Evolutionary conservation across 2,329 filamentous ascomycete genomes (phyloP).

Genomic region (Curvularia lunata): DNA sequence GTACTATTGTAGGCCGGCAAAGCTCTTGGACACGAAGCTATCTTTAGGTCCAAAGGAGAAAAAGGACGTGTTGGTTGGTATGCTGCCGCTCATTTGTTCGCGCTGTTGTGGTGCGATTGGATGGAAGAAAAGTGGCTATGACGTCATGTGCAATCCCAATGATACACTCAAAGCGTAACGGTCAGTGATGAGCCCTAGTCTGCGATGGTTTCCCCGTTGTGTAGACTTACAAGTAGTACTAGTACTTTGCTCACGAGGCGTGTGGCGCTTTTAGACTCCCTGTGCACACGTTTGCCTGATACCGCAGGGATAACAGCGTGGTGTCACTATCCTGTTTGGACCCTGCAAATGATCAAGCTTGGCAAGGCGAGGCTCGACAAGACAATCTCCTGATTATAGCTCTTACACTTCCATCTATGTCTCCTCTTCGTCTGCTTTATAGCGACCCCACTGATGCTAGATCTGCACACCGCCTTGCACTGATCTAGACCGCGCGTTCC

Average conservation of each 20-base stretch:
- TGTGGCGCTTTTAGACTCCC: neutral
- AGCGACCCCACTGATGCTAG: neutral
- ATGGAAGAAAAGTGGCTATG: slow-evolving; percentile 21
- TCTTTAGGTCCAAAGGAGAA: slow-evolving; percentile 46
- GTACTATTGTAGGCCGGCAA: slow-evolving; percentile 42
- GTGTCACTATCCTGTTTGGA: slow-evolving; percentile 37
- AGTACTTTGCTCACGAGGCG: neutral
- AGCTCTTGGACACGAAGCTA: slow-evolving; percentile 43
- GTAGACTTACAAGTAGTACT: neutral
- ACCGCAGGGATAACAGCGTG: neutral
- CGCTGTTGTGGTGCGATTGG: slow-evolving; percentile 32
- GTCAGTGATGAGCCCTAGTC: slow-evolving; percentile 1
- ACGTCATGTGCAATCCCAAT: slow-evolving; percentile 31
- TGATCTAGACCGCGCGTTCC: slow-evolving; percentile 6
- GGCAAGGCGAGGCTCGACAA: slow-evolving; percentile 20
- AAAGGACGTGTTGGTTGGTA: slow-evolving; percentile 34
- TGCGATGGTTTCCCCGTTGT: neutral
- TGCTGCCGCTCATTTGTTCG: slow-evolving; percentile 33
- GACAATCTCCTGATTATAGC: neutral
- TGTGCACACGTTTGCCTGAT: neutral
- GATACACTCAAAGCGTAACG: neutral
- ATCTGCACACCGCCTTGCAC: slow-evolving; percentile 8
- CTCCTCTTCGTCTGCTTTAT: slow-evolving; percentile 4
- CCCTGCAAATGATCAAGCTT: slow-evolving; percentile 42
- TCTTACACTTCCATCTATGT: neutral